Base-by-base conservation (phyloP, 169 alveolate genomes). In the Haemoproteus tartakovskyi region DNA sequence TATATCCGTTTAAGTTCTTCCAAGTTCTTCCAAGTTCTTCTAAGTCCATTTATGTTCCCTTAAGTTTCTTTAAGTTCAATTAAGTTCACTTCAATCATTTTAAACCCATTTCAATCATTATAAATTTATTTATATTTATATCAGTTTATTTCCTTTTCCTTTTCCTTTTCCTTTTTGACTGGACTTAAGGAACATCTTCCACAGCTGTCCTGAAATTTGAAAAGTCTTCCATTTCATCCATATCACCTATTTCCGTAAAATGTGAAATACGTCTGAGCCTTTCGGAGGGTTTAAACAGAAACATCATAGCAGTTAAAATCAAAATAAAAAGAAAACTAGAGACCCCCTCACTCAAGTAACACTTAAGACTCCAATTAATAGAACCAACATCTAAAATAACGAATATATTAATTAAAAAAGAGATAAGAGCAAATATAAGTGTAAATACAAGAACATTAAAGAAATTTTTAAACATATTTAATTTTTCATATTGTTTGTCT, bases 211-310 rank as follows among this genome's bases (percentile, higher is more conserved):
- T 57, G 19, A 74, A 74, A 9, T 56, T 27, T 2, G 84, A 56
- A 46, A 74, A 74, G 22, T 74, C 84, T 22, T 74, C 84, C 84
- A 74, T 54, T 38, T 74, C 84, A 33, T 74, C 84, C 67, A 74
- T 74, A 33, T 74, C 84, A 2, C 84, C 84, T 3, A 74, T 74
- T 50, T 74, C 84, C 12, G 84, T 74, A 50, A 74, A 74, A 38
- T 74, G 84, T 11, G 84, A 74, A 56, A 74, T 74, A 46, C 84
- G 54, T 46, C 57, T 74, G 16, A 74, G 78, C 26, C 84, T 54
- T 22, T 74, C 84, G 4, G 84, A 74, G 3, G 84, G 84, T 18
- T 60, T 56, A 18, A 74, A 74, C 43, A 74, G 46, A 12, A 74
- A 18, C 19, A 56, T 26, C 84, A 74, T 74, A 3, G 84, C 84